Evolutionary conservation across 1,284 basidiomycete genomes (phyloP), one percentile per base, ranked within the genome.

Genomic region (Lignosus rhinocerotis): DNA sequence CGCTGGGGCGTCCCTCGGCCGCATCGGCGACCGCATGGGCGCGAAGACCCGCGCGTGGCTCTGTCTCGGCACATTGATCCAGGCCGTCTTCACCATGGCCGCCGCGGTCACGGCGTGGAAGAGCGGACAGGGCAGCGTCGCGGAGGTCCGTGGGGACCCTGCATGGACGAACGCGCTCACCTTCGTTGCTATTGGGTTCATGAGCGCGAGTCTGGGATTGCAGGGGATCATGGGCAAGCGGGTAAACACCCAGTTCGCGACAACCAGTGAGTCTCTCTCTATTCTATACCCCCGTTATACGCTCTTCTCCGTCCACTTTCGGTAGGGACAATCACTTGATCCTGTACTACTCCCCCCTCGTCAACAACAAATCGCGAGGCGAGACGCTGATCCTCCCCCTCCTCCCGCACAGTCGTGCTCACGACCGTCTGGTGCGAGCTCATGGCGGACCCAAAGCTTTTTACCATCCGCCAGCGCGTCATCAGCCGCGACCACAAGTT

Each of bases 381-480:
- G 4, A 25, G 25, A 25, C 25, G 25, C 25, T 39, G 36, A n/a
- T 19, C 31, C 48, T 50, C 33, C 49, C 52, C 45, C 7, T 41
- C 39, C 14, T 25, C 25, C 16, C 31, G 17, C 45, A 39, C 36
- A 84, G 85, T 87, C 55, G 84, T 86, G 48, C 77, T 92, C 19
- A 93, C 90, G 6, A 92, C 91, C 8, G 85, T 92, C 19, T 94
- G 92, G 92, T 90, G 92, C 56, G 91, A 94, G 72, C 83, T 94
- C 53, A 81, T 91, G 78, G 86, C 86, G 51, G 91, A 93, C 70
- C 91, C 92, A 0, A 76, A 83, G 46, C 79, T 94, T 9, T 89
- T 87, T 78, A 75, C 73, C 34, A 46, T 84, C 45, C 77, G 78
- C 42, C 72, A 78, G 36, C 74, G 78, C 56, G 79, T 89, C 59